Percentiles rank a stretch among this genome's conserved stretches.
phyloP scores from a whole-genome alignment of 2,329 filamentous ascomycete species.

The Microcyclosporella mali region DNA sequence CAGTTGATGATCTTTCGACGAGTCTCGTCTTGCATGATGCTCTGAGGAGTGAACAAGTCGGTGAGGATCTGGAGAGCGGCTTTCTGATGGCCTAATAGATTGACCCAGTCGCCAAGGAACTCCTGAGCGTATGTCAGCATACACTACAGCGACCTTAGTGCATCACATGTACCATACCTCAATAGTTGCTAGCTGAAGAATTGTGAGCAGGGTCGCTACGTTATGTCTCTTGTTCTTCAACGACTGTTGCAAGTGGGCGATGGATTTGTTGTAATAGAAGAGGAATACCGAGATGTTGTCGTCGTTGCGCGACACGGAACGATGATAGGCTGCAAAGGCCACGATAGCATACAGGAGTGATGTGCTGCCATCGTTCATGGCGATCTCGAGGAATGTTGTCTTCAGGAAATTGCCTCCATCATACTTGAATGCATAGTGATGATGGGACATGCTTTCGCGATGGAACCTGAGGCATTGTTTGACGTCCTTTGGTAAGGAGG shows the following conservation, averaged over 20 bases:
- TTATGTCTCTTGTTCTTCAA: slow-evolving; percentile 66
- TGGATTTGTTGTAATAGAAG: slow-evolving; percentile 82
- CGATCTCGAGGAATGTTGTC: slow-evolving; percentile 62
- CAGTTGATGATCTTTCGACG: slow-evolving; percentile 73
- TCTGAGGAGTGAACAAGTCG: slow-evolving; percentile 69
- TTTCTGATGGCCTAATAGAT: slow-evolving; percentile 84
- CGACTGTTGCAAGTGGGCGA: slow-evolving; percentile 66
- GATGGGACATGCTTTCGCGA: slow-evolving; percentile 66
- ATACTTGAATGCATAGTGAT: slow-evolving; percentile 74
- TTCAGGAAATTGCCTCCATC: slow-evolving; percentile 69
- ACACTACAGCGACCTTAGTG: no score
- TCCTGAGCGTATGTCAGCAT: slow-evolving; percentile 52
- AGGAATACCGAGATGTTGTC: slow-evolving; percentile 77
- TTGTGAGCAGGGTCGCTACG: slow-evolving; percentile 72
- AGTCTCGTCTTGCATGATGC: slow-evolving; percentile 63
- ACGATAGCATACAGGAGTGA: slow-evolving; percentile 80
- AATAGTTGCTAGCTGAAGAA: slow-evolving; percentile 85
- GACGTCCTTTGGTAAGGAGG: slow-evolving; percentile 52
- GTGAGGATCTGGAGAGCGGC: slow-evolving; percentile 78
- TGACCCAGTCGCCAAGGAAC: slow-evolving; percentile 92
- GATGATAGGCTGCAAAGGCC: slow-evolving; percentile 83
- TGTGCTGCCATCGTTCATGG: slow-evolving; percentile 60
- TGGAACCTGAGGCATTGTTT: slow-evolving; percentile 76
- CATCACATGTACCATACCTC: slow-evolving; percentile 55
- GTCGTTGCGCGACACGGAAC: slow-evolving; percentile 62